phyloP scores from a whole-genome alignment of 192 early-diverging fungal species.

The Entomortierella beljakovae region DNA sequence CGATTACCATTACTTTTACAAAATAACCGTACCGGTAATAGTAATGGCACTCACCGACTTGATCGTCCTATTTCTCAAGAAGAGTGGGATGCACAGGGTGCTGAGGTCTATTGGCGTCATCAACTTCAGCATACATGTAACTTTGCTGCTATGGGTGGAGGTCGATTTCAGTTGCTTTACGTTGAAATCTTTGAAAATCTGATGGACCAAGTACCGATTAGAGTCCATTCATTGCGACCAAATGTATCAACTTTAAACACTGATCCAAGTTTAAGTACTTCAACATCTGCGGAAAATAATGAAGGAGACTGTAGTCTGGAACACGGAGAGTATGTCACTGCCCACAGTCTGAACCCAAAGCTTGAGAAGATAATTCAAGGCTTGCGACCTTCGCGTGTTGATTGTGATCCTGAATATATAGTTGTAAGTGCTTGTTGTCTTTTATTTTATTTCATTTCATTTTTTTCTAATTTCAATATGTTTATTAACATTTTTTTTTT shows the following conservation, averaged over 20 bases:
- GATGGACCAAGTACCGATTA: conserved; percentile 45
- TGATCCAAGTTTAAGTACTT: not conserved
- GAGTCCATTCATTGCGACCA: conserved; percentile 33
- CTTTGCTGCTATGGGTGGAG: conserved; percentile 53
- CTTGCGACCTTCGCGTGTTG: conserved; percentile 48
- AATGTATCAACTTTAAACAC: not conserved
- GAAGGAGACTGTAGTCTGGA: conserved; percentile 21
- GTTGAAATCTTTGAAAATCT: conserved; percentile 48
- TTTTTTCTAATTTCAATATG: not conserved
- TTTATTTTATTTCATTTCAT: no score
- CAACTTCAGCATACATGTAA: conserved; percentile 46
- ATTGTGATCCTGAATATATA: conserved; percentile 52
- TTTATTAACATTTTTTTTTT: not conserved
- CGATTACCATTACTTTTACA: conserved; percentile 39
- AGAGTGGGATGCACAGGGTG: conserved; percentile 51
- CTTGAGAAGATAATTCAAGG: conserved; percentile 49
- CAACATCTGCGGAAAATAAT: not conserved
- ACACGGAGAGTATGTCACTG: conserved; percentile 48
- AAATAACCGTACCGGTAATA: not conserved
- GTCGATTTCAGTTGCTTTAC: conserved; percentile 48
- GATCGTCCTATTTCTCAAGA: conserved; percentile 41
- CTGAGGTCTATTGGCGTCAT: conserved; percentile 49
- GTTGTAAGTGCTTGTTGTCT: conserved; percentile 23
- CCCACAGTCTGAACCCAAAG: conserved; percentile 36
- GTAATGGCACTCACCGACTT: not conserved